Evolutionary conservation across 2,329 filamentous ascomycete species (phyloP).

Genomic region (Sporothrix variecibatus): DNA sequence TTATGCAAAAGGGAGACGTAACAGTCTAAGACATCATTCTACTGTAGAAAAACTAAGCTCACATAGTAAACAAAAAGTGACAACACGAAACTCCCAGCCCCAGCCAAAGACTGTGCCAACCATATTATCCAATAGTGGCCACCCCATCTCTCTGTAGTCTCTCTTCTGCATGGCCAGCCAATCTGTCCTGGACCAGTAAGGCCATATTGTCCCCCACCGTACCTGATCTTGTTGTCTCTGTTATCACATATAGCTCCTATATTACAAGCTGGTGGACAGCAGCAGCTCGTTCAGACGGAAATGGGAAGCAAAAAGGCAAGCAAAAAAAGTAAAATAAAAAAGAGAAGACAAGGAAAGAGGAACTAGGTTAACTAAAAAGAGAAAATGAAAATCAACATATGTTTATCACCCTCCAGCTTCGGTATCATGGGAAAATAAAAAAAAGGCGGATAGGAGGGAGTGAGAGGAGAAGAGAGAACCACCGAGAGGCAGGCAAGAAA

Average conservation of each 20-base stretch:
- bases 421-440: constrained; percentile 24
- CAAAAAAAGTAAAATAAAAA: background rate
- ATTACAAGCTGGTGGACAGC: background rate
- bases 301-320: background rate
- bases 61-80: background rate
- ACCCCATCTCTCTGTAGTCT: background rate
- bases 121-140: background rate
- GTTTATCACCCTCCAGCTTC: constrained; percentile 25
- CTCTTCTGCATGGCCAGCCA: no score
- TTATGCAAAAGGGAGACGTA: background rate
- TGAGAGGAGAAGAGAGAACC: background rate
- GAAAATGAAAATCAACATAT: constrained; percentile 23
- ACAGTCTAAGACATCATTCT: background rate
- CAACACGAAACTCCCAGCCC: background rate
- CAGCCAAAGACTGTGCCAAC: no score
- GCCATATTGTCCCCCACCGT: background rate
- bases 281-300: background rate
- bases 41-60: background rate
- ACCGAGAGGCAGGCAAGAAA: background rate
- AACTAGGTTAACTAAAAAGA: constrained; percentile 21
- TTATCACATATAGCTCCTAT: background rate
- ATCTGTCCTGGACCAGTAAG: background rate
- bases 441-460: constrained; percentile 3
- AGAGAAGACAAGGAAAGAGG: constrained; percentile 16
- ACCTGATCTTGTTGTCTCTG: background rate